Evolutionary conservation across 2,329 filamentous ascomycete genomes (phyloP).

Genomic region (Tolypocladium ovalisporum): DNA sequence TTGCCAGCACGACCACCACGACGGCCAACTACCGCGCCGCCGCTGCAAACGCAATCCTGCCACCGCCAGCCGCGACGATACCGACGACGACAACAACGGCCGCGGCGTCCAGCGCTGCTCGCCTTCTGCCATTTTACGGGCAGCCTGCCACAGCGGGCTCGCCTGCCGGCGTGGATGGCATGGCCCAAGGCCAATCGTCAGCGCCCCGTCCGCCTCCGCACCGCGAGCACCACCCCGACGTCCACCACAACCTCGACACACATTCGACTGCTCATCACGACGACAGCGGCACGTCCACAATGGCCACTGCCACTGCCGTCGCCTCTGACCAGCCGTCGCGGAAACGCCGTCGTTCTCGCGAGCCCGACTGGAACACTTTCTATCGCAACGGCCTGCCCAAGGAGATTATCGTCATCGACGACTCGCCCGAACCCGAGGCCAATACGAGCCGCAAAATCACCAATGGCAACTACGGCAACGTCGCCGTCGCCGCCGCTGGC

Average conservation of each 20-base stretch:
- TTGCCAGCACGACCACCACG: conserved; percentile 7
- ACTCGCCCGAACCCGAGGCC: conserved; percentile 50
- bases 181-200: conserved; percentile 18
- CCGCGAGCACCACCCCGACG: conserved; percentile 10
- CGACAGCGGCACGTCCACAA: conserved; percentile 7
- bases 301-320: conserved; percentile 16
- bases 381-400: conserved; percentile 76
- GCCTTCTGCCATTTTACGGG: conserved; percentile 15
- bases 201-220: conserved; percentile 20
- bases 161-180: conserved; percentile 18
- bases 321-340: conserved; percentile 19
- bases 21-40: conserved; percentile 19
- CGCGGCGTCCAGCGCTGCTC: conserved; percentile 13
- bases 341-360: conserved; percentile 47
- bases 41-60: conserved; percentile 14
- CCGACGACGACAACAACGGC: conserved; percentile 11
- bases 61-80: conserved; percentile 9
- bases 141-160: conserved; percentile 16
- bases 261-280: conserved; percentile 10
- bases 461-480: conserved; percentile 19
- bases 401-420: conserved; percentile 77
- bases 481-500: conserved; percentile 14
- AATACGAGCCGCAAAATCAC: conserved; percentile 28
- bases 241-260: conserved; percentile 7
- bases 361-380: conserved; percentile 70